phyloP scores from a whole-genome alignment of 2,329 filamentous ascomycete species.

The Aureobasidium sp. region DNA sequence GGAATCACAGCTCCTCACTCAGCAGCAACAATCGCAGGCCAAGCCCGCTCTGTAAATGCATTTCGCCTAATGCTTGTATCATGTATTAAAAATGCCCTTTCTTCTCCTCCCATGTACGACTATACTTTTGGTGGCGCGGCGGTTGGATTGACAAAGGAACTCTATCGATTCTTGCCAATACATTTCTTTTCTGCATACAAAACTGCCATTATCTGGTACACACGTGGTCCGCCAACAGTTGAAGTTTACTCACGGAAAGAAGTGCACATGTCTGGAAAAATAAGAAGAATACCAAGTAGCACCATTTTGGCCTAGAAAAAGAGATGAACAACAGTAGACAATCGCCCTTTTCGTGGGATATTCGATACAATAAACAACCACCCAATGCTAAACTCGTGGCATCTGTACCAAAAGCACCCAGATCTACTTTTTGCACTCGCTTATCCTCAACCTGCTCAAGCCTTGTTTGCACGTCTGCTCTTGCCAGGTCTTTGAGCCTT shows the following conservation, averaged over 20 bases:
- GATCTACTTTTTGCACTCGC: neutral
- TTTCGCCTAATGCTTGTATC: neutral
- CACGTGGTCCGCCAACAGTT: neutral
- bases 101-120: conserved; percentile 5
- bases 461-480: conserved; percentile 30
- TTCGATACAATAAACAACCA: neutral
- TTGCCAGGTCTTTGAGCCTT: conserved; percentile 29
- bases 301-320: too few relatives aligned
- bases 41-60: conserved; percentile 12
- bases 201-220: too few relatives aligned
- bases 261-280: neutral
- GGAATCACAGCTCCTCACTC: neutral
- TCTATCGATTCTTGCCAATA: neutral
- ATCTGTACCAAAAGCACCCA: neutral
- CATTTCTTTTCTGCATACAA: neutral
- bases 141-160: neutral
- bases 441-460: neutral
- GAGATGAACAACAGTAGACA: neutral
- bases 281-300: neutral
- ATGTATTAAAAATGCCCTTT: conserved; percentile 8
- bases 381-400: neutral
- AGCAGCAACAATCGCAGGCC: conserved; percentile 9
- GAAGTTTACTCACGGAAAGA: neutral
- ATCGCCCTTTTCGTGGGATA: neutral
- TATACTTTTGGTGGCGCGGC: conserved; percentile 4